Percentiles rank a stretch among this genome's conserved stretches.
These are phyloP conservation scores for Clitopilus passeckerianus DNA, from an alignment of 768 basidiomycete genomes.

Conservation along the genomic window DNA sequence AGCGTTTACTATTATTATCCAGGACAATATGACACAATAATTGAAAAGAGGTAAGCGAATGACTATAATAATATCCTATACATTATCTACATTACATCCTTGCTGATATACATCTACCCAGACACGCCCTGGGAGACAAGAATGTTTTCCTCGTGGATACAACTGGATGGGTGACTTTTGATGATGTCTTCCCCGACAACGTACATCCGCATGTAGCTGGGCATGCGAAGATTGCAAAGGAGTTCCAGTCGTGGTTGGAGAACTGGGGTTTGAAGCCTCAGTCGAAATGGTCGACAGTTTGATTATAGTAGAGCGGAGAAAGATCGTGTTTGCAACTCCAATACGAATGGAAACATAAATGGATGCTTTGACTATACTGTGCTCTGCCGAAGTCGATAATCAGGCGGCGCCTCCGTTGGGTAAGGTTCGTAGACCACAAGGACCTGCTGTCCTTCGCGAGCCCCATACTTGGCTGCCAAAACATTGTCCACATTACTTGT, in stretches of 20 bases:
- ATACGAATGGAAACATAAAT: no score
- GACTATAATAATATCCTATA: background rate
- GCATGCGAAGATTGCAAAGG: slow-evolving; percentile 39
- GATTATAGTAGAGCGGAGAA: background rate
- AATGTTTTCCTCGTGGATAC: slow-evolving; percentile 50
- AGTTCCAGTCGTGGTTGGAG: slow-evolving; percentile 40
- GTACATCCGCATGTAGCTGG: slow-evolving; percentile 43
- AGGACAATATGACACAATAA: slow-evolving; percentile 41
- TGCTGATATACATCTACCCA: slow-evolving; percentile 9
- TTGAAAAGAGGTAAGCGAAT: slow-evolving; percentile 27
- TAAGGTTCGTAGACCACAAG: background rate
- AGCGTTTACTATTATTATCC: slow-evolving; percentile 38
- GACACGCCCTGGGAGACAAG: slow-evolving; percentile 37
- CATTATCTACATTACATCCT: background rate
- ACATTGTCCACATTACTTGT: background rate
- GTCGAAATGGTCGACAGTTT: background rate
- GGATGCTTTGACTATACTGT: no score
- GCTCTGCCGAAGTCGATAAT: background rate
- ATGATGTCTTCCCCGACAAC: slow-evolving; percentile 48
- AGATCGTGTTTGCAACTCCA: no score
- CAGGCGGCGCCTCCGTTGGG: background rate
- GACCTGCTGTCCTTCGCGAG: background rate
- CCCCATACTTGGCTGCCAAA: background rate
- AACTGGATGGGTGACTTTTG: slow-evolving; percentile 49
- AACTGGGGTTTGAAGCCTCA: slow-evolving; percentile 34